A percentile compares a stretch with the other conserved stretches of the same genome.
phyloP scores from a whole-genome alignment of 306 rosid species.

The Adenanthera pavonina region DNA sequence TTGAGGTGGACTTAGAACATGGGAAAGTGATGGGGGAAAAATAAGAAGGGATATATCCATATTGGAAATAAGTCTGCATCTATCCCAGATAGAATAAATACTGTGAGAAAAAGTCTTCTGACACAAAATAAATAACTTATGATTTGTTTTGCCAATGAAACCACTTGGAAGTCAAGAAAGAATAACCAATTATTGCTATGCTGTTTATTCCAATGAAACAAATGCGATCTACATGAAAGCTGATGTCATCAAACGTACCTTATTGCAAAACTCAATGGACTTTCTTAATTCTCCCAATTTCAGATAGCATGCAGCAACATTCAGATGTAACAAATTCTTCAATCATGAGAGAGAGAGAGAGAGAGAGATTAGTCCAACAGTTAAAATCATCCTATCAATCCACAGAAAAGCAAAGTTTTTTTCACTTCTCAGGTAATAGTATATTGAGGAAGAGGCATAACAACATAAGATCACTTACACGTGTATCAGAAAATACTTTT shows the following conservation, averaged over 20 bases:
- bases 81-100: background rate
- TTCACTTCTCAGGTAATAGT: background rate
- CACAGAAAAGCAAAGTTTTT: constrained; percentile 10
- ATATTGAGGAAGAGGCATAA: constrained; percentile 10
- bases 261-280: constrained; percentile 91
- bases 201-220: constrained; percentile 22
- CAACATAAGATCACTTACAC: constrained; percentile 58
- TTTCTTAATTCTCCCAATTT: constrained; percentile 88
- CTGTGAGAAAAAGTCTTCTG: background rate
- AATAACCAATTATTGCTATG: background rate
- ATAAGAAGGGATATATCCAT: background rate
- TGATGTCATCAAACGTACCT: constrained; percentile 56
- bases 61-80: background rate
- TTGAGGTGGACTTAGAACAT: too few relatives aligned
- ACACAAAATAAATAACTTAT: background rate
- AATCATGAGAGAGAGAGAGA: constrained; percentile 23
- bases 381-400: constrained; percentile 18
- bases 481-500: constrained; percentile 73
- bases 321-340: constrained; percentile 85
- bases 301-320: constrained; percentile 86
- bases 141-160: constrained; percentile 27
- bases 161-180: constrained; percentile 12
- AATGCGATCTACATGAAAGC: constrained; percentile 17
- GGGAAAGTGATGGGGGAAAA: background rate
- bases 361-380: constrained; percentile 38